Conservation (phyloP, 257 asterid species). For the Linaria vulgaris region DNA sequence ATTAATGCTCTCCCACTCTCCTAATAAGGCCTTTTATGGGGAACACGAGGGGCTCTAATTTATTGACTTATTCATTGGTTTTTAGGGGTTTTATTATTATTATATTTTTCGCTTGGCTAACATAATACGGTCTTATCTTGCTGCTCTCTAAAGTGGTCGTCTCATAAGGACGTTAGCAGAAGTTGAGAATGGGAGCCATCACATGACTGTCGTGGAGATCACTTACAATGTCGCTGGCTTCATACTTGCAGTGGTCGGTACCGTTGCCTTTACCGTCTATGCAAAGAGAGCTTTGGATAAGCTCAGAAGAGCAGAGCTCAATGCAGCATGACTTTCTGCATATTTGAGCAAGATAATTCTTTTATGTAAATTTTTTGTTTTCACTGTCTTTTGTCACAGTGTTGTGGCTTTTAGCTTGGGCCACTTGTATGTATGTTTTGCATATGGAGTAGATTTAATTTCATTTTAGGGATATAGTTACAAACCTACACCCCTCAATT, state of each 20-base stretch:
- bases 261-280: conserved; percentile 64
- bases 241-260: conserved; percentile 54
- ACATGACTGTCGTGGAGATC: conserved; percentile 66
- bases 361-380: not conserved
- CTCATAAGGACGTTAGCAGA: conserved; percentile 79
- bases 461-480: not conserved
- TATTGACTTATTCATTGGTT: too few relatives aligned
- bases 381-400: not conserved
- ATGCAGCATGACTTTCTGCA: not conserved
- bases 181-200: conserved; percentile 70
- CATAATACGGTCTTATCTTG: conserved; percentile 16
- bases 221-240: conserved; percentile 67
- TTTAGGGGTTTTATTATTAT: too few relatives aligned
- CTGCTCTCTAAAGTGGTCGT: conserved; percentile 62
- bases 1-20: too few relatives aligned
- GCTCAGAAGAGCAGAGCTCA: conserved; percentile 27
- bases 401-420: not conserved
- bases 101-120: conserved; percentile 16
- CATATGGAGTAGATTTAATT: not conserved
- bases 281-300: conserved; percentile 61
- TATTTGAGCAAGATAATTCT: conserved; percentile 1
- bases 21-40: too few relatives aligned
- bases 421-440: not conserved
- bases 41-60: too few relatives aligned
- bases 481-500: not conserved